Evolutionary conservation across 148 eudicot genomes (phyloP).

Genomic region (Nepenthes mirabilis): DNA sequence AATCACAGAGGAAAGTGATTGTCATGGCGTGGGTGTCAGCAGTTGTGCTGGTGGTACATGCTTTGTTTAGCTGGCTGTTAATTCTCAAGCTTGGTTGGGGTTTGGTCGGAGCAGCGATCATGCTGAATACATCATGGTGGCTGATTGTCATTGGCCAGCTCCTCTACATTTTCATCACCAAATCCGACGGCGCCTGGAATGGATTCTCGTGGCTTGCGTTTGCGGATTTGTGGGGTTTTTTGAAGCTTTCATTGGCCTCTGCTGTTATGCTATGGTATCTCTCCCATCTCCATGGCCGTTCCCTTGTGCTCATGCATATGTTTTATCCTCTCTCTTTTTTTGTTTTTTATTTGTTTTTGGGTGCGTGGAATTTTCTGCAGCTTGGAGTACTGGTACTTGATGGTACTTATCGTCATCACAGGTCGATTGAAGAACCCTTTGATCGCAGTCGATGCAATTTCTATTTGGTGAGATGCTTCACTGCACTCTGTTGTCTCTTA

Average conservation of each 20-base stretch:
- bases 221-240: conserved; percentile 56
- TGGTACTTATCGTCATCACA: conserved; percentile 52
- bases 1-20: conserved; percentile 63
- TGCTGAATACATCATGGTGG: conserved; percentile 71
- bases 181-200: conserved; percentile 72
- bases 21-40: conserved; percentile 55
- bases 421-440: conserved; percentile 55
- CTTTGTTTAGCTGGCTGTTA: conserved; percentile 46
- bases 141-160: conserved; percentile 47
- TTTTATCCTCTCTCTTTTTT: background rate
- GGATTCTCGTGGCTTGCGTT: conserved; percentile 72
- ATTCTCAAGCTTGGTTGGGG: conserved; percentile 61
- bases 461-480: conserved; percentile 27
- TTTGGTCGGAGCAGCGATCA: conserved; percentile 54
- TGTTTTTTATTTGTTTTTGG: background rate
- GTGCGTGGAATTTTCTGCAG: conserved; percentile 20
- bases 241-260: conserved; percentile 66
- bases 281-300: background rate
- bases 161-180: conserved; percentile 44
- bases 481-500: too few species aligned
- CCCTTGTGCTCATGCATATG: background rate
- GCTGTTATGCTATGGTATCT: conserved; percentile 73
- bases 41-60: conserved; percentile 43
- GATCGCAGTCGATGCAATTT: conserved; percentile 68
- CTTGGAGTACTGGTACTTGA: conserved; percentile 86